Base-by-base conservation (phyloP, 2,329 filamentous ascomycete genomes). In the Calcarisporium arbuscula region DNA sequence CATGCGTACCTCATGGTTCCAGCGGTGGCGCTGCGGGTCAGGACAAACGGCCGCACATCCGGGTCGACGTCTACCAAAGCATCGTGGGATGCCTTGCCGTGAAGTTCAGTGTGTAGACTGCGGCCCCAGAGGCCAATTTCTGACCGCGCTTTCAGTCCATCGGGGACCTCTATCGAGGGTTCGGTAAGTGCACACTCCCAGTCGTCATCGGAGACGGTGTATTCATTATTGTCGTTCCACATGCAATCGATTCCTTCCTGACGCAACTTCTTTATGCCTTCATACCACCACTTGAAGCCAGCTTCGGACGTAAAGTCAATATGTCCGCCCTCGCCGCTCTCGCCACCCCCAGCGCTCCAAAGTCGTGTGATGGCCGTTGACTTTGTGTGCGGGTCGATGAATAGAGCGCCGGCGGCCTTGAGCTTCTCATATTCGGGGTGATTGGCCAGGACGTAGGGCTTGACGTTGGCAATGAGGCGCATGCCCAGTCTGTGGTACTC, bases 221-320 rank as follows among this genome's bases (percentile, higher is more conserved):
- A 86, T 53, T 86, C 82, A 45, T 85, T 86, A 56, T 86, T 86
- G 52, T 86, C 82, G 44, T 86, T 86, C 82, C 82, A 86, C 60
- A 85, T 84, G 30, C 71, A 80, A 44, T 85, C 80, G 36, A 86
- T 80, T 1, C 81, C 81, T 8, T 74, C 59, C 18, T 72, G 60
- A 35, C 75, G 75, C 2, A 86, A 64, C 32, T 67, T 69, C 39
- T 72, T 69, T 8, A 83, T 74, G 2, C 82, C 81, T 1, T 82
- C 64, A 40, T 75, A 81, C 82, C 82, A 86, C 77, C 80, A 86
- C 12, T 77, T 61, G 48, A 76, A 85, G 0, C 77, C 81, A 0
- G 70, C 69, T 16, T 72, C 63, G 0, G 79, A 83, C 0, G 81
- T 83, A 45, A 86, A 86, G 53, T 86, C 82, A 29, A 86, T 74